Base-by-base conservation (phyloP, 495 filamentous ascomycete genomes). In the Penicillium cinerascens region DNA sequence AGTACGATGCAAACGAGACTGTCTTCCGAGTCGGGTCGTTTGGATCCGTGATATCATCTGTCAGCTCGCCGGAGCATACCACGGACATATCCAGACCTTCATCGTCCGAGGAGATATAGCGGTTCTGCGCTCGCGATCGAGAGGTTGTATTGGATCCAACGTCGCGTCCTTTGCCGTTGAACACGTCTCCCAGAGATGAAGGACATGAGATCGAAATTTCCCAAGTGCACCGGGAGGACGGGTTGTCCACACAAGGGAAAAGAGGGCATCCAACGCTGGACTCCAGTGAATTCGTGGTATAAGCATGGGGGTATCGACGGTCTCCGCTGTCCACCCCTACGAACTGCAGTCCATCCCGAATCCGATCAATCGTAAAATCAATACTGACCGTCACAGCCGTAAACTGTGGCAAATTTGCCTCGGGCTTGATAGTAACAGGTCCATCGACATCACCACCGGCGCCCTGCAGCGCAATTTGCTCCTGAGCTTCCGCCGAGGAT, bases 161-260 rank as follows among this genome's bases (percentile, higher is more conserved):
- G 44, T 69, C 69, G 11, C 51, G 59, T 15, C 37, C 18, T 52
- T 75, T 76, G 36, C 65, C 76, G 41, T 71, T 72, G 43, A 92
- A 85, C n/a, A 89, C 84, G 72, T 93, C 91, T 10, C 90, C 90
- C 6, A 98, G 70, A 0, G 90, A 93, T 52, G 84, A 83, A 11
- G 92, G 87, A 58, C 85, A 91, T 38, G 84, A 91, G 52, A 98
- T 86, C 2, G 85, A 86, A 21, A 99, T 72, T 47, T 91, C 91
- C 91, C 92, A 99, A 1, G 82, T 83, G 64, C 85, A 92, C 48
- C 89, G 81, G 26, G 87, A 82, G 22, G 80, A 78, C 4, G 84
- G 78, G 63, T 95, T 87, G 64, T 97, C 95, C 21, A 97, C 76
- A 56, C 92, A 97, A 9, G 93, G 93, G 59, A 97, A 97, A 10